A percentile compares a stretch with the other conserved stretches of the same genome.
Evolutionary conservation across 2,329 filamentous ascomycete genomes (phyloP).

Genomic region (Fusarium graminum): DNA sequence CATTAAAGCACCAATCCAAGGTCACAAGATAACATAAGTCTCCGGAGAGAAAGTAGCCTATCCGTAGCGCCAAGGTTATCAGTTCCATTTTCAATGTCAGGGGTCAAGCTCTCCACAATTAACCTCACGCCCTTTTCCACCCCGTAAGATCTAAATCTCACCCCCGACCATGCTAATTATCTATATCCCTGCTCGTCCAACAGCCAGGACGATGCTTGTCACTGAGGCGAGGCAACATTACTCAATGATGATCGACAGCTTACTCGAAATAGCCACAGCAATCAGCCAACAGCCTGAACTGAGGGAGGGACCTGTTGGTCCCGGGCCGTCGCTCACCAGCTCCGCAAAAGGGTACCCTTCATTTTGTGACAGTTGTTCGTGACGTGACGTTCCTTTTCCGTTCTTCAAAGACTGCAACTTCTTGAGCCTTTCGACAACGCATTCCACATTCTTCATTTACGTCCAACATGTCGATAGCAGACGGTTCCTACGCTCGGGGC

Average conservation of each 20-base stretch:
- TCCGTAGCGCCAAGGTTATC: not conserved
- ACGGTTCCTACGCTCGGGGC: slow-evolving; percentile 35
- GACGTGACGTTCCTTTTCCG: not conserved
- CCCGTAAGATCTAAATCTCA: slow-evolving; percentile 26
- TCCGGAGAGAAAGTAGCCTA: not conserved
- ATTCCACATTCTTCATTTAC: not conserved
- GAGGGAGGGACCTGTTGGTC: slow-evolving; percentile 21
- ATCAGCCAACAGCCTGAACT: not conserved
- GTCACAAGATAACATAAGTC: not conserved
- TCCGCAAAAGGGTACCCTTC: not conserved
- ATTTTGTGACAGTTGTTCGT: not conserved
- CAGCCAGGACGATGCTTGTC: slow-evolving; percentile 9
- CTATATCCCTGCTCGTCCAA: not conserved
- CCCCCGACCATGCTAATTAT: not conserved
- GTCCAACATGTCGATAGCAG: slow-evolving; percentile 31
- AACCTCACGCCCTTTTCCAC: slow-evolving; percentile 1
- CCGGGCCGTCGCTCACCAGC: slow-evolving; percentile 1
- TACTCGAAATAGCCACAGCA: not conserved
- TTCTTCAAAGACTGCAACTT: not conserved
- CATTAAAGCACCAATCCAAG: not conserved
- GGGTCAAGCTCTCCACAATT: slow-evolving; percentile 4
- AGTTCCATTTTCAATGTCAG: not conserved
- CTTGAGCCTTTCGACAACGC: not conserved
- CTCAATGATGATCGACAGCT: not conserved
- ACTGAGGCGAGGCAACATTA: not conserved